Base-by-base conservation (phyloP, 2,329 filamentous ascomycete genomes). In the Mycosphaerella sp. region DNA sequence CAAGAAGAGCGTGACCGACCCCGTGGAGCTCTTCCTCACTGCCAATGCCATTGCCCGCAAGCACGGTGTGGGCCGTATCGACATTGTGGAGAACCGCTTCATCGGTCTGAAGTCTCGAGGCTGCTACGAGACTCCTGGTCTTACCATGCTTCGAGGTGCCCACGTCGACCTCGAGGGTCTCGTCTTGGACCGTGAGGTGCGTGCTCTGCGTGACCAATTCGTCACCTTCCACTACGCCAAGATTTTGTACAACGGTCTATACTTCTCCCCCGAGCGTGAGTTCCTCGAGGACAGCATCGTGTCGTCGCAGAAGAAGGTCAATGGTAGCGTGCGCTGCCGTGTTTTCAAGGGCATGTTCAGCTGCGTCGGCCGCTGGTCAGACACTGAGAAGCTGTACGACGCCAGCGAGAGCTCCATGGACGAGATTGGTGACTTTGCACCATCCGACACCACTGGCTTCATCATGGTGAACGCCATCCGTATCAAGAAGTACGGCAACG, bases 71-170 rank as follows among this genome's bases (percentile, higher is more conserved):
- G 87, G 87, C 63, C 77, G 87, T 64, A 84, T 91, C 59, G 87
- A 91, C 70, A 91, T 91, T 66, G 86, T 90, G 55, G 86, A 89
- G 69, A 86, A 87, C 74, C 79, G 87, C 48, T 87, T 85, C 75
- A 85, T 87, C 65, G 87, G 86, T 57, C 77, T 90, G 63, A 90
- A 90, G 76, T 84, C 79, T 60, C 81, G 87, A 64, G 87, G 87
- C 63, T 90, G 86, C 76, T 90, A 90, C 75, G 87, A 90, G 65
- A 78, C 79, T 9, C 79, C 79, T 1, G 79, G 74, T 51, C 70
- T 83, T 36, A 79, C 75, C 34, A 74, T 74, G 63, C 76, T 81
- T 39, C 75, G 79, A 50, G 68, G 72, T 44, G 79, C 79, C 2
- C 79, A 82, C 68, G 66, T 83, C 57, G 80, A 84, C 64, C 70